Evolutionary conservation across 225 moss, liverwort and hornwort species (phyloP).

Genomic region (Bryoerythrophyllum caledonicum): DNA sequence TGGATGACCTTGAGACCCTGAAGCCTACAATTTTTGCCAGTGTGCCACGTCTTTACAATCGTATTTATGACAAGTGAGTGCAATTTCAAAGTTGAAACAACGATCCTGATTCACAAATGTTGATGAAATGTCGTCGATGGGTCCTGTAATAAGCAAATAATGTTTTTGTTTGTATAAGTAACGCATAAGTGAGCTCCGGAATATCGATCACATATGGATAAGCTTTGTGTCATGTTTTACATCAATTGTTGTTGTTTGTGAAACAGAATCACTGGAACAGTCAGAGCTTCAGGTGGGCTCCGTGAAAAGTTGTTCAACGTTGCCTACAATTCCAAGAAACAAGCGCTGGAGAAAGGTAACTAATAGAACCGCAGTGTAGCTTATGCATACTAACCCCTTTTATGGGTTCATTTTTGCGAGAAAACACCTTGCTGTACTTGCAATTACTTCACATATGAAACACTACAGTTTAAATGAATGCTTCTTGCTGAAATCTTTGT

Average conservation of each 20-base stretch:
- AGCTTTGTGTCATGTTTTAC: constrained; percentile 1
- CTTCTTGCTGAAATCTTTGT: constrained; percentile 12
- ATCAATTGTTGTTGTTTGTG: constrained; percentile 6
- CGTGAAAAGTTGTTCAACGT: constrained; percentile 84
- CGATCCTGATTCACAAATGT: neutral
- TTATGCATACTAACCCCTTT: neutral
- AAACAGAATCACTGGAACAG: constrained; percentile 67
- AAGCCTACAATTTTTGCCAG: constrained; percentile 89
- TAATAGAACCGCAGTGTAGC: neutral
- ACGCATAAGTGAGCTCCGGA: constrained; percentile 4
- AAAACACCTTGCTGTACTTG: neutral
- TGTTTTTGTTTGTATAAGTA: neutral
- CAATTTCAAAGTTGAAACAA: neutral
- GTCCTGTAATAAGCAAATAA: neutral
- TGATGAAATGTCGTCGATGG: neutral
- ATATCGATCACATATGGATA: neutral
- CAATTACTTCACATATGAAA: neutral
- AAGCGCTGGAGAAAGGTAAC: constrained; percentile 65
- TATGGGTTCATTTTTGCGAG: neutral
- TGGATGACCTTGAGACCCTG: constrained; percentile 78
- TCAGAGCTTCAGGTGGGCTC: constrained; percentile 75
- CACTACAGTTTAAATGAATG: neutral
- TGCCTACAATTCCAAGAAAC: constrained; percentile 90
- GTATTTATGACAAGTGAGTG: constrained; percentile 84
- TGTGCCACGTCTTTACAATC: constrained; percentile 93